A percentile compares a stretch with the other conserved stretches of the same genome.
phyloP scores from a whole-genome alignment of 176 grass and related monocot genomes.

The Calamus simplicifolius region DNA sequence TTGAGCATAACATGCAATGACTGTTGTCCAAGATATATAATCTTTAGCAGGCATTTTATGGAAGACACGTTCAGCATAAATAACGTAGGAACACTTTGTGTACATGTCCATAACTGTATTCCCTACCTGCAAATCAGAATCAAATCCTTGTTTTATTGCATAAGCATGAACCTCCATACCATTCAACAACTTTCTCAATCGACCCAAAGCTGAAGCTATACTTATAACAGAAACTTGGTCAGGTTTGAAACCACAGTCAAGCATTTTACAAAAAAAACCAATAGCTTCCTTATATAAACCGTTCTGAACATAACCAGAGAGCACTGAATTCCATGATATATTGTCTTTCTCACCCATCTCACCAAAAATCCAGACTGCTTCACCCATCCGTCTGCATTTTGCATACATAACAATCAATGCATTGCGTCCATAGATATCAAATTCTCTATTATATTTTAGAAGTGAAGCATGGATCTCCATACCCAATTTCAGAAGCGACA shows the following conservation, averaged over 20 bases:
- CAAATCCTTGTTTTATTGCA: conserved; percentile 60
- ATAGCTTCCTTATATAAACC: conserved; percentile 42
- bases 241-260: conserved; percentile 37
- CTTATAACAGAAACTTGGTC: conserved; percentile 68
- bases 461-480: conserved; percentile 64
- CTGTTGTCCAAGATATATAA: conserved; percentile 71
- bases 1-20: conserved; percentile 56
- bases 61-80: conserved; percentile 40
- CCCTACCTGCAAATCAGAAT: conserved; percentile 53
- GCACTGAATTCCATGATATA: conserved; percentile 89
- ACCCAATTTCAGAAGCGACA: conserved; percentile 46
- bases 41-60: conserved; percentile 49
- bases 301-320: conserved; percentile 78
- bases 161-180: conserved; percentile 72
- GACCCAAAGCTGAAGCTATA: conserved; percentile 57
- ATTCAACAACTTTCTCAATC: conserved; percentile 39
- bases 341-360: conserved; percentile 58
- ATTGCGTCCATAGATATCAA: conserved; percentile 52
- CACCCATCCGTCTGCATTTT: conserved; percentile 40
- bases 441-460: conserved; percentile 31
- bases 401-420: conserved; percentile 70
- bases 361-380: conserved; percentile 40
- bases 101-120: conserved; percentile 96
- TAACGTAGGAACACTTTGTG: conserved; percentile 38
- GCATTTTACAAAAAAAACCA: conserved; percentile 41